Evolutionary conservation across 768 basidiomycete species (phyloP).

Genomic region (Agaricus sinodeliciosus): DNA sequence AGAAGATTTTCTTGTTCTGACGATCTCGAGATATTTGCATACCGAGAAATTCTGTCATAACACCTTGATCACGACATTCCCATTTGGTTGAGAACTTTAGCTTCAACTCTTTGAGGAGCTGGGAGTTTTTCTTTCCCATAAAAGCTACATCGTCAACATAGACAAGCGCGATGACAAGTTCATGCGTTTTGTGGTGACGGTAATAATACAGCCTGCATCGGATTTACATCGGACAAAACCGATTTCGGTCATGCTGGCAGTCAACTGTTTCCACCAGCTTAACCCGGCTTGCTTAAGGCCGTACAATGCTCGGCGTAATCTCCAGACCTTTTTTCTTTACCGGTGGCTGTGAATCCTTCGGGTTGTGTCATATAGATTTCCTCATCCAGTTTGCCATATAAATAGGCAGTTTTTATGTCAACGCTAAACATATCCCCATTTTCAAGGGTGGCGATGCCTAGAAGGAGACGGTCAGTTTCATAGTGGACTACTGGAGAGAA

Average conservation of each 20-base stretch:
- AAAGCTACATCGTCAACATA: not conserved
- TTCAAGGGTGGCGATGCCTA: conserved; percentile 22
- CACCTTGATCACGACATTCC: no score
- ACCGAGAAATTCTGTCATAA: no score
- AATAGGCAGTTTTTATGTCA: conserved; percentile 33
- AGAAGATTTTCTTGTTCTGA: no score
- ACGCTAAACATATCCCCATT: conserved; percentile 30
- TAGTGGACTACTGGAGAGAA: conserved; percentile 14
- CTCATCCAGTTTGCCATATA: conserved; percentile 23
- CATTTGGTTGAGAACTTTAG: no score
- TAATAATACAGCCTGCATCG: not conserved
- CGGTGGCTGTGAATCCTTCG: conserved; percentile 21
- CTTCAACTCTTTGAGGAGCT: no score
- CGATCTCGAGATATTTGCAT: no score
- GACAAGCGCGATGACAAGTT: not conserved
- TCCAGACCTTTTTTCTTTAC: conserved; percentile 16
- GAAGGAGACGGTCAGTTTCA: not conserved
- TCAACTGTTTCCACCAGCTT: not conserved
- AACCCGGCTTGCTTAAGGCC: conserved; percentile 14
- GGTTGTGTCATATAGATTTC: conserved; percentile 35
- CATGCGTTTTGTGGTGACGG: not conserved
- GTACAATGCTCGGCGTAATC: conserved; percentile 12
- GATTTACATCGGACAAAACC: not conserved
- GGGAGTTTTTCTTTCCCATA: no score
- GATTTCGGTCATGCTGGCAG: not conserved